These are phyloP conservation scores for Hypericum perforatum DNA, from an alignment of 345 rosid species.

Conservation along the genomic window DNA sequence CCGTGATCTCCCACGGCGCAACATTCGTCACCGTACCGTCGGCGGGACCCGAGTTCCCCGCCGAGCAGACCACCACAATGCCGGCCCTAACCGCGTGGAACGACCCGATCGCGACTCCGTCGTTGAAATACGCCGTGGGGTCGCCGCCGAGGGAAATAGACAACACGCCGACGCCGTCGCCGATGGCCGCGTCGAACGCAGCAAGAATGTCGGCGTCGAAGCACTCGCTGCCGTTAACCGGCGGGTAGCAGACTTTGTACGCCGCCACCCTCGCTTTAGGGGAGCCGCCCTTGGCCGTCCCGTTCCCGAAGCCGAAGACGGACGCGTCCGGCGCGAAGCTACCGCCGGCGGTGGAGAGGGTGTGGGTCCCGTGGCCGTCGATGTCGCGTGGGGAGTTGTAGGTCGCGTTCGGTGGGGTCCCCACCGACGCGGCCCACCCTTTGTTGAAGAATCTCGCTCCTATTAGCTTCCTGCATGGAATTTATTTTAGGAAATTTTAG, in stretches of 20 bases:
- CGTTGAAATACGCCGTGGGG: constrained; percentile 2
- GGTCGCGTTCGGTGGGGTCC: constrained; percentile 17
- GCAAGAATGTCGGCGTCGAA: constrained; percentile 46
- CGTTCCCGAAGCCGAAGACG: constrained; percentile 34
- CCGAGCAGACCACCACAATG: constrained; percentile 29
- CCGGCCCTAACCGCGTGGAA: constrained; percentile 2
- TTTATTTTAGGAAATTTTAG: not conserved
- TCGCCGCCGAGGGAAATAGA: constrained; percentile 4
- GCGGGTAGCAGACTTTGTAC: constrained; percentile 50
- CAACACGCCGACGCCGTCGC: constrained; percentile 6
- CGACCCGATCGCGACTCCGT: constrained; percentile 6
- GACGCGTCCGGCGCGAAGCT: constrained; percentile 37
- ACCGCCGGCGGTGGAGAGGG: constrained; percentile 59
- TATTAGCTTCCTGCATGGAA: constrained; percentile 40
- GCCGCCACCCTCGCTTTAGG: constrained; percentile 55
- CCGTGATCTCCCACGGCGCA: constrained; percentile 87
- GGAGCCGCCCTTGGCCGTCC: constrained; percentile 64
- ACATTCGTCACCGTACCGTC: constrained; percentile 52
- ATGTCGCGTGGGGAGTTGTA: constrained; percentile 14
- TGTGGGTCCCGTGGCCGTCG: constrained; percentile 49
- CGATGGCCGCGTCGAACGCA: constrained; percentile 30
- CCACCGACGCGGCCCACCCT: constrained; percentile 28
- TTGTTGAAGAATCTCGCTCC: constrained; percentile 58
- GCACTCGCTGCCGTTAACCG: constrained; percentile 22
- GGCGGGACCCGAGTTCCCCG: constrained; percentile 74